These are phyloP conservation scores for Datisca glomerata DNA, from an alignment of 306 rosid species.

Conservation along the genomic window DNA sequence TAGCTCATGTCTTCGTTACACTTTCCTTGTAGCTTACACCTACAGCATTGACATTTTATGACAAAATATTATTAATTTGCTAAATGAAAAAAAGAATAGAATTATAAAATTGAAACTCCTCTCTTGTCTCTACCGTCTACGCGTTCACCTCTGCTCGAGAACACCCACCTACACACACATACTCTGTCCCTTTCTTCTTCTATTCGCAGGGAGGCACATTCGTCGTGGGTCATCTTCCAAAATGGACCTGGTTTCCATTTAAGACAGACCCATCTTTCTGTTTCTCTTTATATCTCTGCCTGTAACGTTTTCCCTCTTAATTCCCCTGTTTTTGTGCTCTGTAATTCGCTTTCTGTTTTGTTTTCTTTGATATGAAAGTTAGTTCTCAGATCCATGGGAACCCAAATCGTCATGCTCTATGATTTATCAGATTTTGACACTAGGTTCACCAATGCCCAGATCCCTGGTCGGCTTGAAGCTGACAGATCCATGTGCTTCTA, in stretches of 20 bases:
- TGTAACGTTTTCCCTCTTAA: constrained; percentile 3
- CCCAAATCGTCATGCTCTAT: not conserved
- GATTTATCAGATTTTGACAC: not conserved
- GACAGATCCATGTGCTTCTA: constrained; percentile 4
- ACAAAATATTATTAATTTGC: too few relatives aligned
- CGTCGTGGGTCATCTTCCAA: constrained; percentile 6
- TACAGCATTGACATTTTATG: not conserved
- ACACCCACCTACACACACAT: too few relatives aligned
- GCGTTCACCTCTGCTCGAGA: not conserved
- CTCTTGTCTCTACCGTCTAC: constrained; percentile 1
- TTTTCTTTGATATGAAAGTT: not conserved
- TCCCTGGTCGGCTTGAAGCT: constrained; percentile 3
- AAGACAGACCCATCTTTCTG: not conserved
- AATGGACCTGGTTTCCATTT: not conserved
- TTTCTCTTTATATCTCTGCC: not conserved
- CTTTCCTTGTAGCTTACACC: too few relatives aligned
- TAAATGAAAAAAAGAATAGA: not conserved
- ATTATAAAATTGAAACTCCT: not conserved
- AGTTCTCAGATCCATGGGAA: constrained; percentile 7
- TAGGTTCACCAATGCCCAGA: constrained; percentile 2
- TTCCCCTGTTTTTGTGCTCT: not conserved
- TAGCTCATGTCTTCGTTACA: too few relatives aligned
- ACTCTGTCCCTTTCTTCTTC: not conserved
- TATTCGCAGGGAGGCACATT: constrained; percentile 3
- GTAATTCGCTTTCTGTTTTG: not conserved